A percentile compares a stretch with the other conserved stretches of the same genome.
Evolutionary conservation across 83 land plant genomes (phyloP).

Genomic region (Diphasiastrum complanatum): DNA sequence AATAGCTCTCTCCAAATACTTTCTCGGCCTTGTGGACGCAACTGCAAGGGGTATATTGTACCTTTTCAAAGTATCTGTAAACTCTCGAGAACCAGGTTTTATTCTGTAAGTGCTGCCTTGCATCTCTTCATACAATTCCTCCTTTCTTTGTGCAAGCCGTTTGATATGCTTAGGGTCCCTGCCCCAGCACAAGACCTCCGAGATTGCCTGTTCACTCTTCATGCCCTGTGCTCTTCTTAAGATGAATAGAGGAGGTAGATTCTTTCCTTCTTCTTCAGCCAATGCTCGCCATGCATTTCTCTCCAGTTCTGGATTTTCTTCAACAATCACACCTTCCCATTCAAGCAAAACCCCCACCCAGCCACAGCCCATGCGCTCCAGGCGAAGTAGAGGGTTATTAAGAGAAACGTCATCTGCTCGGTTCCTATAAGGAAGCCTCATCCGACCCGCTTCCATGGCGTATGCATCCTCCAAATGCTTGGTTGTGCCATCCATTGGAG

Average conservation of each 20-base stretch:
- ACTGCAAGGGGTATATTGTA: slow-evolving; percentile 78
- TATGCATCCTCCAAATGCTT: too few relatives aligned
- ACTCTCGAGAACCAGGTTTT: slow-evolving; percentile 70
- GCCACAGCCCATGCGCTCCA: slow-evolving; percentile 83
- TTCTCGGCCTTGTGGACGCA: slow-evolving; percentile 76
- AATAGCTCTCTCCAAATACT: slow-evolving; percentile 54
- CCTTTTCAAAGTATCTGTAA: slow-evolving; percentile 51
- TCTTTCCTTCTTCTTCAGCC: slow-evolving; percentile 77
- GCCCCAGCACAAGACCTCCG: slow-evolving; percentile 95
- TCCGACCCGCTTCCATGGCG: slow-evolving; percentile 25
- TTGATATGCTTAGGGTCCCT: slow-evolving; percentile 51
- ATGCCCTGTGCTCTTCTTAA: slow-evolving; percentile 75
- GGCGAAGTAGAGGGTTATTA: slow-evolving; percentile 66
- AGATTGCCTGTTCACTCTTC: slow-evolving; percentile 94
- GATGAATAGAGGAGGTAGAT: slow-evolving; percentile 61
- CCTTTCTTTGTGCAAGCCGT: slow-evolving; percentile 65
- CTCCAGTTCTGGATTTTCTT: slow-evolving; percentile 68
- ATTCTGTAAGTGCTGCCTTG: slow-evolving; percentile 64
- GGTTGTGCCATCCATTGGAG: too few relatives aligned
- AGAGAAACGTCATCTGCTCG: slow-evolving; percentile 65
- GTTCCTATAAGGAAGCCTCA: slow-evolving; percentile 50
- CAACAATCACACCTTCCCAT: slow-evolving; percentile 88
- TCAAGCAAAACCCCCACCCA: slow-evolving; percentile 87
- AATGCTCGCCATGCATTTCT: slow-evolving; percentile 72
- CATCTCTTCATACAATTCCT: slow-evolving; percentile 63